A percentile compares a stretch with the other conserved stretches of the same genome.
phyloP scores from a whole-genome alignment of 2,329 filamentous ascomycete species.

The Fusarium acutatum region DNA sequence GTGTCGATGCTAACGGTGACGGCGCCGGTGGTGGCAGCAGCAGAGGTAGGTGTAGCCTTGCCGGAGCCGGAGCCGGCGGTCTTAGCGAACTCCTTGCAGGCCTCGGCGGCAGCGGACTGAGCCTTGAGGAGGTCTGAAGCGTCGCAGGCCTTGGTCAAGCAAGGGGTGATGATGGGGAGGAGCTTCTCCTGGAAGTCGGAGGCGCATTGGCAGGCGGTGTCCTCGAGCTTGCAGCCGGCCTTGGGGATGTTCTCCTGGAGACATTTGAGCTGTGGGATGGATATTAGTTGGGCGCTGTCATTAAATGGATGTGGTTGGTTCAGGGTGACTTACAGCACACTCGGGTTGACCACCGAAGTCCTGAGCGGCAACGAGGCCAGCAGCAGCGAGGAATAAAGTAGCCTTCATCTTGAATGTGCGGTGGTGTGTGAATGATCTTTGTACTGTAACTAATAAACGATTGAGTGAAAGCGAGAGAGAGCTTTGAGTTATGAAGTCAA shows the following conservation, averaged over 20 bases:
- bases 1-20: slow-evolving; percentile 23
- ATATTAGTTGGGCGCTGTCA: background rate
- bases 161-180: slow-evolving; percentile 41
- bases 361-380: slow-evolving; percentile 51
- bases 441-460: background rate
- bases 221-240: slow-evolving; percentile 48
- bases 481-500: background rate
- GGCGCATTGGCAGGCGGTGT: slow-evolving; percentile 52
- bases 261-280: slow-evolving; percentile 44
- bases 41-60: slow-evolving; percentile 1
- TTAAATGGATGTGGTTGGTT: background rate
- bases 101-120: slow-evolving; percentile 42
- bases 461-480: slow-evolving; percentile 12
- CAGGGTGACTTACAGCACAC: slow-evolving; percentile 51
- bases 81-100: slow-evolving; percentile 41
- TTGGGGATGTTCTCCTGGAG: slow-evolving; percentile 47
- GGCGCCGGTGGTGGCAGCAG: slow-evolving; percentile 2
- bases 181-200: slow-evolving; percentile 46
- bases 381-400: slow-evolving; percentile 45
- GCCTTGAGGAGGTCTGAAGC: slow-evolving; percentile 44
- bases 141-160: slow-evolving; percentile 48
- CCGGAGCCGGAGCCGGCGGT: slow-evolving; percentile 17
- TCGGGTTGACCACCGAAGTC: slow-evolving; percentile 47
- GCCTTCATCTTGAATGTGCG: slow-evolving; percentile 52
- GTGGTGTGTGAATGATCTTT: background rate